phyloP scores from a whole-genome alignment of 352 stramenopile genomes.

The Phytophthora crassamura region DNA sequence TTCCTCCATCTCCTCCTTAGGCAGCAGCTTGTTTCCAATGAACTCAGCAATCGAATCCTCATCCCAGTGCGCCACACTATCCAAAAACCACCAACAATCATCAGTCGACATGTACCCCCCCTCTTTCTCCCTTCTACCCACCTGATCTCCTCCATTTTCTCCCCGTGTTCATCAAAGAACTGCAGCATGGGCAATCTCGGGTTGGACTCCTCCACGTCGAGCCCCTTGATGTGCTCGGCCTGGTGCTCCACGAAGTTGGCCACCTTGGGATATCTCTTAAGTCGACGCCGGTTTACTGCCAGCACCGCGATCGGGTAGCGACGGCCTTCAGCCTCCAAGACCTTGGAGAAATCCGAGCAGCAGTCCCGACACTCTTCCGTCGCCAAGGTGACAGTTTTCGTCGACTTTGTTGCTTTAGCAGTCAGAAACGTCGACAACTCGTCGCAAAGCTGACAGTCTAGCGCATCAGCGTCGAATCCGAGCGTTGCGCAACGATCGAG shows the following conservation, averaged over 20 bases:
- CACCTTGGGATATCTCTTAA: slow-evolving; percentile 70
- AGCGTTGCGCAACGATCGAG: slow-evolving; percentile 39
- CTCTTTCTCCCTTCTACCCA: slow-evolving; percentile 14
- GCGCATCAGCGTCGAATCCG: slow-evolving; percentile 63
- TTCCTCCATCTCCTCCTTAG: slow-evolving; percentile 23
- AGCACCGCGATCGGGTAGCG: slow-evolving; percentile 58
- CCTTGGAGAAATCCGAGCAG: slow-evolving; percentile 54
- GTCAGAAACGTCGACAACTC: slow-evolving; percentile 48
- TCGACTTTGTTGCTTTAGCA: slow-evolving; percentile 1
- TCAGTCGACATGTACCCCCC: background rate
- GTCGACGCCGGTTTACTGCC: slow-evolving; percentile 59
- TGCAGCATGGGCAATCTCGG: slow-evolving; percentile 60
- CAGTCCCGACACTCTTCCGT: slow-evolving; percentile 52
- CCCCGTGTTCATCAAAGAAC: slow-evolving; percentile 62
- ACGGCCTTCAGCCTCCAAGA: slow-evolving; percentile 36
- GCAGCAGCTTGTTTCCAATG: slow-evolving; percentile 63
- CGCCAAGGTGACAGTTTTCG: slow-evolving; percentile 14
- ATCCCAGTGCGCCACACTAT: slow-evolving; percentile 74
- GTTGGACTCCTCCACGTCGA: slow-evolving; percentile 62
- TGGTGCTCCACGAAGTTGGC: slow-evolving; percentile 71
- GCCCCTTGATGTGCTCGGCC: slow-evolving; percentile 44
- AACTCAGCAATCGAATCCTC: slow-evolving; percentile 80
- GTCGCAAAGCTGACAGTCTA: slow-evolving; percentile 71
- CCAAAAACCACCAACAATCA: slow-evolving; percentile 10
- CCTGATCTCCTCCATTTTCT: slow-evolving; percentile 73